Base-by-base conservation (phyloP, 31 red algal species). In the Odonthalia washingtoniensis region DNA sequence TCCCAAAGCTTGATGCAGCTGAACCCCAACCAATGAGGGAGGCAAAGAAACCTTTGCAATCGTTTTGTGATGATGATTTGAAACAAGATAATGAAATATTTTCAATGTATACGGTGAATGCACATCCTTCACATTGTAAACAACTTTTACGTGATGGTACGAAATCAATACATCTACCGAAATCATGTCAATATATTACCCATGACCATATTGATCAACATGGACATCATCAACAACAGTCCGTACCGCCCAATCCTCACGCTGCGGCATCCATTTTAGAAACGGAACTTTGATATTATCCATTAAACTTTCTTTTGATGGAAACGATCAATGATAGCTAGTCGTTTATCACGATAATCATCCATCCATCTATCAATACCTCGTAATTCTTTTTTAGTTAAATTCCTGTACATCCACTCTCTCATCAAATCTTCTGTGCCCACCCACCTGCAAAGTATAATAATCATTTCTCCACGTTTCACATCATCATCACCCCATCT, bases 241-340 rank as follows among this genome's bases (percentile, higher is more conserved):
- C 49, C 49, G 9, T 21, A 21, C 49, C 49, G 21, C 49, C 49
- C 12, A 57, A 9, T 9, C 49, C 49, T 14, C 49, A 57, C 21
- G 49, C 49, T 14, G 21, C 49, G 49, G 49, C 49, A 57, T 57
- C 49, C 49, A 57, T 57, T 57, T 21, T 57, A 57, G 21, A 9
- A 57, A 57, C 49, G 21, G 49, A 57, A 57, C 21, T 9, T 14
- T 57, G 9, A 57, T 21, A 57, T 14, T 57, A 14, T 57, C 12
- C 9, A 57, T 21, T 57, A 57, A 57, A 57, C 81, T 52, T 91
- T 91, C 73, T 92, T 92, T 65, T 86, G 82, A 86, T 87, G 83
- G 33, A 92, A 86, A 42, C 90, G 90, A 49, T 92, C 90, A 86
- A 92, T 87, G 40, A 92, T 92, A n/a, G 67, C 77, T 32, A 92